Base-by-base conservation (phyloP, 768 basidiomycete genomes). In the Trametes meyenii region DNA sequence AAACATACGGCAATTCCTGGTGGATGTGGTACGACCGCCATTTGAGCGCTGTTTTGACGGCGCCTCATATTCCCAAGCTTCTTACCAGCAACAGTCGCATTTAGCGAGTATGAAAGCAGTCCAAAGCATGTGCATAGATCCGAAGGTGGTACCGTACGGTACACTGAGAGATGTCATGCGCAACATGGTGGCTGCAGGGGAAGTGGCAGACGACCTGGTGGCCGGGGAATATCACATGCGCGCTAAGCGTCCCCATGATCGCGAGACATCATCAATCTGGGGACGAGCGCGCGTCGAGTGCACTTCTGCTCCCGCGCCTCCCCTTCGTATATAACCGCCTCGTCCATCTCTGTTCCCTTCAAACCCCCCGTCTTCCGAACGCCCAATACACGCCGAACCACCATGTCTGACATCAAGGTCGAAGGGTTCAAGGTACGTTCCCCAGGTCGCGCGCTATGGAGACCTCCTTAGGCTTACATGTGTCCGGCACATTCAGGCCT, bases 391-490 rank as follows among this genome's bases (percentile, higher is more conserved):
- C 40, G 7, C 33, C 29, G 13, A 51, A 40, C 52, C 42, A 50
- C 52, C 60, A 90, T 90, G 88, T 86, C 88, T 69, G 82, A 87
- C 72, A 77, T 92, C 77, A 88, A 87, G 76, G 83, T 81, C 23
- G 76, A 81, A 46, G 89, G 88, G n/a, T 92, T 90, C 83, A 83
- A 89, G 81, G 90, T 84, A 55, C 40, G 68, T 62, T 38, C 0
- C 35, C n/a, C 16, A 33, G 26, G 29, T 10, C 17, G 33, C 19
- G n/a, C 35, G 33, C 35, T 50, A 35, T 3, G 50, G 33, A 14
- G 7, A 21, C 33, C n/a, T 4, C 33, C 10, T 13, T 33, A 10
- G 16, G 26, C 46, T 48, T 17, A 17, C 24, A 26, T 2, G 46
- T 13, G 26, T 50, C 12, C 43, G 3, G 38, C 42, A 17, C 33